Conservation (phyloP, 2,329 filamentous ascomycete species). For the Sclerotinia sclerotiorum region DNA sequence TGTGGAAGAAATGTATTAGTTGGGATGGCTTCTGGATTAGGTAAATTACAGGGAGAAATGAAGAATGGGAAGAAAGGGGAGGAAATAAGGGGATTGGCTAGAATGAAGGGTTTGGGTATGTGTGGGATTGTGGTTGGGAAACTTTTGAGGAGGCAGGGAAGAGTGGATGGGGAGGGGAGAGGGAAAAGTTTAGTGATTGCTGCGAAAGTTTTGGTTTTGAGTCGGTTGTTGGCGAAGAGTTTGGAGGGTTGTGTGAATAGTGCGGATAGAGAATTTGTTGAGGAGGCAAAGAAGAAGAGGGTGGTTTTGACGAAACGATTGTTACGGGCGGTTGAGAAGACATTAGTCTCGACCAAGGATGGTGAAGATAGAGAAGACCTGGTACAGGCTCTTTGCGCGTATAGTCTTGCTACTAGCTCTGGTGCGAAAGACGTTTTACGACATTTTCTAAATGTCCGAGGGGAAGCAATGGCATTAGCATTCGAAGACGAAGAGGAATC, state of each 20-base stretch:
- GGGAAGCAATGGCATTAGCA: constrained; percentile 63
- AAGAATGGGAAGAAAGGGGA: constrained; percentile 36
- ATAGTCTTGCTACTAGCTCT: constrained; percentile 77
- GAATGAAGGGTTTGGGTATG: constrained; percentile 52
- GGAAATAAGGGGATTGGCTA: constrained; percentile 42
- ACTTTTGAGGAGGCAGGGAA: constrained; percentile 45
- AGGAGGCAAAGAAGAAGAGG: constrained; percentile 63
- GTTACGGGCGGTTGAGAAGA: constrained; percentile 65
- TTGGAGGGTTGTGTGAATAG: constrained; percentile 57
- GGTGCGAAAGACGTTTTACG: constrained; percentile 75
- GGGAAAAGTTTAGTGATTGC: constrained; percentile 53
- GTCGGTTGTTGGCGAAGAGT: constrained; percentile 72
- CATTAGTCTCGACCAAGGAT: constrained; percentile 59
- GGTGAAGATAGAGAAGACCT: constrained; percentile 52
- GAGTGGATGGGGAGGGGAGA: constrained; percentile 32
- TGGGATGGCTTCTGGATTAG: constrained; percentile 60
- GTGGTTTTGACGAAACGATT: constrained; percentile 62
- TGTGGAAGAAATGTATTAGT: constrained; percentile 74
- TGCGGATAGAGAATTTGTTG: constrained; percentile 46
- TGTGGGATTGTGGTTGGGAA: constrained; percentile 52
- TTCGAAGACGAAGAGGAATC: constrained; percentile 54
- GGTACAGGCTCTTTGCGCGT: constrained; percentile 75
- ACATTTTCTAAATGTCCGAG: constrained; percentile 74
- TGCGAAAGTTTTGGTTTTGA: constrained; percentile 73
- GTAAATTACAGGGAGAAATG: constrained; percentile 45